Evolutionary conservation across 2,329 filamentous ascomycete genomes (phyloP).

Genomic region (Cadophora malorum): DNA sequence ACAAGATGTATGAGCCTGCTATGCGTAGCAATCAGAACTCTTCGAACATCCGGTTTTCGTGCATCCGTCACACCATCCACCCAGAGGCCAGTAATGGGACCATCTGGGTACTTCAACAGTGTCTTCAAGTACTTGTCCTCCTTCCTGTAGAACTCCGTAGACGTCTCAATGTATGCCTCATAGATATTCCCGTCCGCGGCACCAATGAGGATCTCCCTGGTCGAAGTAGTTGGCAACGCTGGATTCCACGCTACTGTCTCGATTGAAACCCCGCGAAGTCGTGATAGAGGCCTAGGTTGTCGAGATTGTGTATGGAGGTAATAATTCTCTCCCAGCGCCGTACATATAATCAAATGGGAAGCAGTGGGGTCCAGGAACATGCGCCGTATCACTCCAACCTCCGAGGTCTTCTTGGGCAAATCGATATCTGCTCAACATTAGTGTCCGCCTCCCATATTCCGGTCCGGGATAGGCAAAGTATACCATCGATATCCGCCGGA

Average conservation of each 20-base stretch:
- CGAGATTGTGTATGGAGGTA: slow-evolving; percentile 96
- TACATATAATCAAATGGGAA: slow-evolving; percentile 91
- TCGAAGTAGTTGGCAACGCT: slow-evolving; percentile 88
- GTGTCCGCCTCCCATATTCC: background rate
- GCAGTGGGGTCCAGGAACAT: slow-evolving; percentile 98
- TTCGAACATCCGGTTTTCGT: slow-evolving; percentile 69
- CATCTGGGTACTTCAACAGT: slow-evolving; percentile 82
- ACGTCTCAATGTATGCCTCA: slow-evolving; percentile 92
- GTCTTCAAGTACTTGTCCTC: slow-evolving; percentile 91
- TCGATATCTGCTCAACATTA: slow-evolving; percentile 77
- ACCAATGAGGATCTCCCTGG: slow-evolving; percentile 90
- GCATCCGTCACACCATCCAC: slow-evolving; percentile 71
- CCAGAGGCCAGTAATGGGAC: slow-evolving; percentile 85
- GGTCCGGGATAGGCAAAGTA: slow-evolving; percentile 28
- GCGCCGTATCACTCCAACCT: slow-evolving; percentile 89
- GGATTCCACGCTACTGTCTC: slow-evolving; percentile 96
- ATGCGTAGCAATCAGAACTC: slow-evolving; percentile 82
- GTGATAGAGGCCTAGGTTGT: slow-evolving; percentile 80
- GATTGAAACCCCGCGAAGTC: slow-evolving; percentile 84
- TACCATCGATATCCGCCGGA: slow-evolving; percentile 93
- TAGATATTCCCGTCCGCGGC: slow-evolving; percentile 94
- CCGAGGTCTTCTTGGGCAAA: slow-evolving; percentile 88
- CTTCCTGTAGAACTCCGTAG: slow-evolving; percentile 91
- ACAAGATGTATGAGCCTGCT: slow-evolving; percentile 80
- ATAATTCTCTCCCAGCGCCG: slow-evolving; percentile 92